phyloP scores from a whole-genome alignment of 2,329 filamentous ascomycete species.

The Falciphora oryzae region DNA sequence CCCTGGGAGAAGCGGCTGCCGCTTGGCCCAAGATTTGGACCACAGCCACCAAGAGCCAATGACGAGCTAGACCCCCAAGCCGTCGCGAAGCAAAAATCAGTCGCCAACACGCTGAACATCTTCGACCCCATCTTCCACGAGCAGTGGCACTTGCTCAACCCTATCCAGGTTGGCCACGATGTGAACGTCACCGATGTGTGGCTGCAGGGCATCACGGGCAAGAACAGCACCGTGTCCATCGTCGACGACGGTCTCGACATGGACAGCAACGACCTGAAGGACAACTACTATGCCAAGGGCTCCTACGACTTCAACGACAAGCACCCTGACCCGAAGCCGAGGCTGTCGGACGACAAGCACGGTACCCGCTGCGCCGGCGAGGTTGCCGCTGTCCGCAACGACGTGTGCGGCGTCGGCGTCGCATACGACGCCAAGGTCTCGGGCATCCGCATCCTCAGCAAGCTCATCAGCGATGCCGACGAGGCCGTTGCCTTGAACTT shows the following conservation, averaged over 20 bases:
- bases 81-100: constrained; percentile 49
- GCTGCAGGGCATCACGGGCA: constrained; percentile 83
- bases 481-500: constrained; percentile 92
- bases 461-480: constrained; percentile 84
- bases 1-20: constrained; percentile 48
- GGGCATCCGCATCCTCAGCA: constrained; percentile 87
- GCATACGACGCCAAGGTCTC: constrained; percentile 89
- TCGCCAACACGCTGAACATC: constrained; percentile 67
- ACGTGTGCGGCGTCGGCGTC: constrained; percentile 92
- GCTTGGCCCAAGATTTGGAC: constrained; percentile 24
- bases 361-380: constrained; percentile 94
- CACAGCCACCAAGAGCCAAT: constrained; percentile 13
- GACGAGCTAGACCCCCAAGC: constrained; percentile 33
- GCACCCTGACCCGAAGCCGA: constrained; percentile 69
- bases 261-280: constrained; percentile 85
- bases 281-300: constrained; percentile 88
- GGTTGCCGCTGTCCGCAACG: constrained; percentile 83
- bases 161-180: constrained; percentile 75
- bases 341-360: constrained; percentile 79
- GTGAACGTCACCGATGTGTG: constrained; percentile 95
- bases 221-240: constrained; percentile 84
- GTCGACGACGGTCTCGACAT: constrained; percentile 96
- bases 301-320: constrained; percentile 97
- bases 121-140: constrained; percentile 84
- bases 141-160: constrained; percentile 94